Conservation (phyloP, 2,329 filamentous ascomycete genomes). For the Hymenoscyphus linearis region DNA sequence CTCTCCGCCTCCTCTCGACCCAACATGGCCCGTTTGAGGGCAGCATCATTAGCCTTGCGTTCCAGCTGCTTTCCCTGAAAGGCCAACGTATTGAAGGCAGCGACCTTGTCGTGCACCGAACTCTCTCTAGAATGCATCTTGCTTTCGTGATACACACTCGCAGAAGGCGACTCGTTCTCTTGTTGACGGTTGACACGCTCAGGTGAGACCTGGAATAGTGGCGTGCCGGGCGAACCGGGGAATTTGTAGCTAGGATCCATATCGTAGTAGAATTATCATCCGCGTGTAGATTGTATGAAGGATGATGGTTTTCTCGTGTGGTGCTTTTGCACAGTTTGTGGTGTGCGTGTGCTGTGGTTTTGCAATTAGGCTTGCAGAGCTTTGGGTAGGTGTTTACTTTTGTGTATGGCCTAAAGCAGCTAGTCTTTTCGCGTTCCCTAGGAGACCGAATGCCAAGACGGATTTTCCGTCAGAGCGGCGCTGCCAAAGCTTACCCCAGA, state of each 20-base stretch:
- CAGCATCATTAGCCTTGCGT: constrained; percentile 60
- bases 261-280: constrained; percentile 2
- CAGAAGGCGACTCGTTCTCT: constrained; percentile 19
- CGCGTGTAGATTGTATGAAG: neutral
- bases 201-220: constrained; percentile 56
- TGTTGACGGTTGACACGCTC: constrained; percentile 52
- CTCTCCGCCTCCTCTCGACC: constrained; percentile 67
- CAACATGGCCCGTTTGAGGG: constrained; percentile 60
- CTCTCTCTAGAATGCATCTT: constrained; percentile 43
- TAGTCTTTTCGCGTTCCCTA: neutral
- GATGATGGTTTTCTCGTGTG: neutral
- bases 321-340: neutral
- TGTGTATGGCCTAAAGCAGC: neutral
- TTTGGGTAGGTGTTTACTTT: neutral
- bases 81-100: constrained; percentile 66
- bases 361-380: neutral
- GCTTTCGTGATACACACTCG: constrained; percentile 10
- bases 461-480: neutral
- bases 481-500: neutral
- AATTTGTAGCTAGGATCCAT: constrained; percentile 46
- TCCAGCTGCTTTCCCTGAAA: constrained; percentile 51
- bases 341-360: neutral
- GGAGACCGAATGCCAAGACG: neutral
- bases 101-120: constrained; percentile 62
- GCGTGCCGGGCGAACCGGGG: constrained; percentile 49